Conservation (phyloP, 1,139 yeast species). For the Hyphopichia khmerensis region DNA sequence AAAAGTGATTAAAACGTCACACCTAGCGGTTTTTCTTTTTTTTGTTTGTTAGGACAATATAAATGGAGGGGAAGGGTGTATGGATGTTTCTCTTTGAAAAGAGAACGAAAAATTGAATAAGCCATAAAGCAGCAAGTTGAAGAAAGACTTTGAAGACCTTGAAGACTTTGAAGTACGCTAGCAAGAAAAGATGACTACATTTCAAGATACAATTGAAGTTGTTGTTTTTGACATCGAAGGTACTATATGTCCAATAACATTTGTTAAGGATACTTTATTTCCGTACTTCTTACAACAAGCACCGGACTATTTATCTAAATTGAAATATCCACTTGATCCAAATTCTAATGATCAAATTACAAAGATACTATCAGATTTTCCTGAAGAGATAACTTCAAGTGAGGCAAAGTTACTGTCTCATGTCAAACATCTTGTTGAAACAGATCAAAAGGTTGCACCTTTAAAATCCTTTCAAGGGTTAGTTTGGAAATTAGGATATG, state of each 20-base stretch:
- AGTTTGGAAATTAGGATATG: conserved; percentile 81
- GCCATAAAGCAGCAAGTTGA: no score
- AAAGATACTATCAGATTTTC: conserved; percentile 45
- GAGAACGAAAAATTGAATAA: no score
- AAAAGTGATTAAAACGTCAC: background rate
- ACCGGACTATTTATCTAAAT: conserved; percentile 21
- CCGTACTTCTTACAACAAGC: conserved; percentile 44
- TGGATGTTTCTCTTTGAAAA: no score
- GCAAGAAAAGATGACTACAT: background rate
- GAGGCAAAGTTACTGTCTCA: conserved; percentile 36
- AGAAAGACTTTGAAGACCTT: no score
- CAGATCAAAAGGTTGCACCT: conserved; percentile 75
- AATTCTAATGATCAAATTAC: conserved; percentile 17
- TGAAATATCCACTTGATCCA: conserved; percentile 33
- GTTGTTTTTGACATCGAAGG: conserved; percentile 82
- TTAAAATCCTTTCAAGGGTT: conserved; percentile 80
- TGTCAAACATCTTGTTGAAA: conserved; percentile 54
- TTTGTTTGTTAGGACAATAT: no score
- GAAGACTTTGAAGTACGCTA: no score
- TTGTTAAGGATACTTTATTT: conserved; percentile 72
- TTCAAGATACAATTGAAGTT: conserved; percentile 1
- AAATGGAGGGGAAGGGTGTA: background rate
- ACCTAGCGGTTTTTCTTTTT: background rate
- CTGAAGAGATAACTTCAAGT: conserved; percentile 25
- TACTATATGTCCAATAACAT: conserved; percentile 85